Evolutionary conservation across 257 asterid species (phyloP), one percentile per base, ranked within the genome.

Genomic region (Solanum raphanifolium): DNA sequence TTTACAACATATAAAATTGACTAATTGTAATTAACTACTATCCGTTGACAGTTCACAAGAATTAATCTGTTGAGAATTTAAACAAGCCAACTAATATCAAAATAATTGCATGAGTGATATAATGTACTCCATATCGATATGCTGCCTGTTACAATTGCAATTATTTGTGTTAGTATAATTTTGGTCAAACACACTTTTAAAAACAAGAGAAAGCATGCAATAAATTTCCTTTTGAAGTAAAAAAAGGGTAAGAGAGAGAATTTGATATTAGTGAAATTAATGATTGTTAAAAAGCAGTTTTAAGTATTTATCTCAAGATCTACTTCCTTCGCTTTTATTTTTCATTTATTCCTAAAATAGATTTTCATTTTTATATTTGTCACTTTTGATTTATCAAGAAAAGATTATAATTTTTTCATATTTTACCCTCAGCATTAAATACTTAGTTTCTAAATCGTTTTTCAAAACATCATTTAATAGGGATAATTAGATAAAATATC

Each of bases 201-300:
- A 65, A 65, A 65, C 74, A 72, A 48, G 15, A 84, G 71, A 62
- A 29, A 86, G 75, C 60, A 83, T 41, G 68, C 62, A 84, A 84
- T 52, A 41, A 72, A 48, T 87, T 83, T 60, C 43, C 86, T 34
- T 83, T 88, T 78, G 27, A 69, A 20, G 83, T 29, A 55, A 58
- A 39, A 16, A 5, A 52, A 55, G 36, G 36, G 41, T 7, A 39
- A 66, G 36, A 29, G 25, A 20, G 27, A 48, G 83, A 52, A 84
- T 38, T 62, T 85, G 83, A 35, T 58, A 27, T 29, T 89, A 86
- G 87, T 27, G 87, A 88, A 85, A 68, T 68, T 68, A 68, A 91
- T 88, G 92, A 89, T 90, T 89, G 89, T 83, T 87, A 75, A 83
- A 71, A 88, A 81, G 18, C 29, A 83, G 58, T 76, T 31, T 87